A percentile compares a stretch with the other conserved stretches of the same genome.
phyloP scores from a whole-genome alignment of 2,329 filamentous ascomycete species.

The Aureobasidium sp. region DNA sequence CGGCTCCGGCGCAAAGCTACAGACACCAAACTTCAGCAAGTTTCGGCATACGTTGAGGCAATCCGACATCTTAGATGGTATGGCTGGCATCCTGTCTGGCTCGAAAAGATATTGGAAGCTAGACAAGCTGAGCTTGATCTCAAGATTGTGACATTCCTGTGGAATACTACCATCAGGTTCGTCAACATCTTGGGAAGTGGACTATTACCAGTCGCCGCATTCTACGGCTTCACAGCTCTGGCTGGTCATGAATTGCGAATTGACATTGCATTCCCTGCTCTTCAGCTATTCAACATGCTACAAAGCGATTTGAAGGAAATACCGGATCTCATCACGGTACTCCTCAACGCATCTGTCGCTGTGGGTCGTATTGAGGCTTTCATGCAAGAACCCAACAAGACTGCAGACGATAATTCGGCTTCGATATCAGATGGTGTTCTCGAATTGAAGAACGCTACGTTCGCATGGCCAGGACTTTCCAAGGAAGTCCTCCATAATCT shows the following conservation, averaged over 20 bases:
- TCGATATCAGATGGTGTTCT: slow-evolving; percentile 30
- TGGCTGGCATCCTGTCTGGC: slow-evolving; percentile 72
- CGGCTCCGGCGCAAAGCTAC: slow-evolving; percentile 64
- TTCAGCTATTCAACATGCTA: slow-evolving; percentile 72
- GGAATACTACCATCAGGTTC: slow-evolving; percentile 56
- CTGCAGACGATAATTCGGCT: slow-evolving; percentile 30
- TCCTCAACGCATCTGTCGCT: slow-evolving; percentile 77
- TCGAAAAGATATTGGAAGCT: slow-evolving; percentile 60
- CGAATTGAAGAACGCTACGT: slow-evolving; percentile 57
- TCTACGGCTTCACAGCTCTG: slow-evolving; percentile 71
- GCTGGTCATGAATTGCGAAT: slow-evolving; percentile 62
- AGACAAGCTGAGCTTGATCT: slow-evolving; percentile 61
- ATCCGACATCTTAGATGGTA: slow-evolving; percentile 77
- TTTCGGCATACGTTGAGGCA: slow-evolving; percentile 79
- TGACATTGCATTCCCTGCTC: slow-evolving; percentile 78
- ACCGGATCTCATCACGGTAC: slow-evolving; percentile 64
- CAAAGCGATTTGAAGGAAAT: slow-evolving; percentile 67
- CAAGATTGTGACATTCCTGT: slow-evolving; percentile 57
- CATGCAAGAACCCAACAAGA: slow-evolving; percentile 76
- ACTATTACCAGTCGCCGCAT: slow-evolving; percentile 71
- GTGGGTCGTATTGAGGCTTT: slow-evolving; percentile 76
- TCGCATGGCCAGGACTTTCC: slow-evolving; percentile 68
- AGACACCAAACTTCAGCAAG: slow-evolving; percentile 70
- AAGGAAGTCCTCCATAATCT: slow-evolving; percentile 50
- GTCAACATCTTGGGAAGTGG: slow-evolving; percentile 65